phyloP scores from a whole-genome alignment of 1,284 basidiomycete genomes.

The Farysia itapuensis region DNA sequence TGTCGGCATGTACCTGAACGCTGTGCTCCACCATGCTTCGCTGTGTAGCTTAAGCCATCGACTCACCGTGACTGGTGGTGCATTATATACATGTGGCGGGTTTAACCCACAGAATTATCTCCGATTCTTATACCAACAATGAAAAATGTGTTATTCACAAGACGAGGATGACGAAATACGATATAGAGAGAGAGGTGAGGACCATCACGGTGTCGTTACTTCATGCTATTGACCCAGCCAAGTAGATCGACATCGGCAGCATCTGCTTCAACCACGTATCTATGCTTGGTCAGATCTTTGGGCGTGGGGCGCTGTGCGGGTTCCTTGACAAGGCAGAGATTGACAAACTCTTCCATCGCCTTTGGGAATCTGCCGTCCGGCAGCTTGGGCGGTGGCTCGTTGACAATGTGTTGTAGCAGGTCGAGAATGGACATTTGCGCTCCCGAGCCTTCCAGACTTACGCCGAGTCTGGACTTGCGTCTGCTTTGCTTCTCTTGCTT shows the following conservation, averaged over 20 bases:
- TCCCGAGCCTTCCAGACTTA: slow-evolving; percentile 81
- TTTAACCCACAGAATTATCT: too few species aligned
- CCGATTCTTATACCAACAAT: too few species aligned
- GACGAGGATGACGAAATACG: too few species aligned
- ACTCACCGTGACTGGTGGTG: too few species aligned
- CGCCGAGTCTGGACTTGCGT: slow-evolving; percentile 66
- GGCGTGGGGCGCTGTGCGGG: slow-evolving; percentile 48
- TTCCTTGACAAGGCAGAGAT: slow-evolving; percentile 54
- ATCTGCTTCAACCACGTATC: slow-evolving; percentile 39
- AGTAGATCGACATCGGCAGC: slow-evolving; percentile 35
- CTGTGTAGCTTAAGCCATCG: too few species aligned
- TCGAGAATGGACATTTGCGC: slow-evolving; percentile 97
- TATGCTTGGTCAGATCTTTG: slow-evolving; percentile 48
- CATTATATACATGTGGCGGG: too few species aligned
- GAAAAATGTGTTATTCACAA: too few species aligned
- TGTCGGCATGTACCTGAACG: slow-evolving; percentile 28
- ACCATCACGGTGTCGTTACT: slow-evolving; percentile 6
- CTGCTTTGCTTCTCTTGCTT: slow-evolving; percentile 53
- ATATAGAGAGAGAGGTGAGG: too few species aligned
- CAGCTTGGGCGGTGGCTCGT: slow-evolving; percentile 62
- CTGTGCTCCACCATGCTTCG: slow-evolving; percentile 28
- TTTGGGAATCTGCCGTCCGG: slow-evolving; percentile 41
- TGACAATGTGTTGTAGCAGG: slow-evolving; percentile 94
- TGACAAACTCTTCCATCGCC: slow-evolving; percentile 51
- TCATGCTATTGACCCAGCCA: slow-evolving; percentile 43